Evolutionary conservation across 495 filamentous ascomycete species (phyloP), one percentile per base, ranked within the genome.

Genomic region (Darksidea phi): DNA sequence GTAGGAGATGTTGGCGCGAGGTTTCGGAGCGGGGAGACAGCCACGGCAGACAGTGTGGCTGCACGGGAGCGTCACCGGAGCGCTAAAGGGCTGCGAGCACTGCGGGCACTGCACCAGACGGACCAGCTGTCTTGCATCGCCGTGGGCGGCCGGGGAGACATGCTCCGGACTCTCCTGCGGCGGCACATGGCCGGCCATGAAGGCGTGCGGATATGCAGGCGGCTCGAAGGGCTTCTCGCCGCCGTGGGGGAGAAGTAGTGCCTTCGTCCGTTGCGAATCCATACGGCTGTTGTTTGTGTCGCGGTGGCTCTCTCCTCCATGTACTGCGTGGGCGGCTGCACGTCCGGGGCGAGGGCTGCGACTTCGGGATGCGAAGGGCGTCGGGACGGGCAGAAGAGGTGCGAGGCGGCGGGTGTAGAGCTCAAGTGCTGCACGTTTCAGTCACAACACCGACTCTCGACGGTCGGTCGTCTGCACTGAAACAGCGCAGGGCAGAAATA

Each of bases 41-140:
- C 68, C 69, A 59, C 81, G 83, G 74, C 92, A 97, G 6, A 95
- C 64, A 6, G 86, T 82, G 70, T 88, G 83, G 2, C 92, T 91
- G 69, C 92, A 97, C 1, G 91, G 91, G 17, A 97, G 76, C 3
- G 88, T 89, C 43, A 89, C 76, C 12, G 92, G 90, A 0, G 79
- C 76, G 26, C 73, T 78, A 2, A 93, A 76, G 1, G 87, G 88
- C 13, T 74, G 76, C 11, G 87, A 89, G 71, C 92, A 96, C 62
- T 80, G 74, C 20, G 79, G 77, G 70, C 91, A 96, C 71, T 93
- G 88, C 17, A 91, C 75, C 25, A 90, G 73, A 34, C 83, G 84
- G 62, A 93, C 75, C 45, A 95, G 79, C 41, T 80, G 72, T 58
- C 85, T 71, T 15, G 80, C 79, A 69, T 82, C 76, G 49, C 71